Base-by-base conservation (phyloP, 176 grass and related monocot species). In the Alloteropsis semialata region DNA sequence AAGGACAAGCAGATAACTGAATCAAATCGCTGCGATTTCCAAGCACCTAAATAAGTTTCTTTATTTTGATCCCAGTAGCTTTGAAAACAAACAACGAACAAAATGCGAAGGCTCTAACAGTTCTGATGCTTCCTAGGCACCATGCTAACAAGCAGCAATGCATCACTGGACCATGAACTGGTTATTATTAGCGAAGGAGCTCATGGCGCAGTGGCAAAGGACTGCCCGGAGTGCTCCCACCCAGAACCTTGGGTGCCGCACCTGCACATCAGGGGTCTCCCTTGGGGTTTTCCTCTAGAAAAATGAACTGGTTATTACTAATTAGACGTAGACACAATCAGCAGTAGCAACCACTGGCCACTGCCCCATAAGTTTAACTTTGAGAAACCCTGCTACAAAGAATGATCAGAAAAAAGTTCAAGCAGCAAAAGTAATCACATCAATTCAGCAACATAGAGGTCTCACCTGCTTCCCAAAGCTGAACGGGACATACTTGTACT, bases 401-500 rank as follows among this genome's bases (percentile, higher is more conserved):
- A 19, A 75, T 5, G 0, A 45, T 37, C n/a, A n/a, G 53, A 44
- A 57, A n/a, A 80, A 55, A 38, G 39, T 50, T 39, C 28, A 72
- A 76, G 34, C 16, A 29, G 16, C 21, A 76, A 72, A 59, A 70
- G 11, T 39, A 30, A 76, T 76, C 24, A 49, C 15, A 70, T 32
- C 4, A 77, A 36, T 30, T 18, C 48, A 48, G 14, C 36, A 11
- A 29, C 34, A 87, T 16, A 86, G 27, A 82, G 62, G 0, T 84
- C 85, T 74, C 74, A 95, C 93, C 93, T 96, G 90, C 85, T 96
- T 95, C 51, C 93, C 93, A 42, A 90, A 78, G 85, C 38, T 91
- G 85, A 95, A 92, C 4, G 90, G 93, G 27, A 92, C 88, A 85
- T 95, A 95, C 43, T 92, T 95, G 85, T 92, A 95, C 67, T 92